phyloP scores from a whole-genome alignment of 2,329 filamentous ascomycete genomes.

The Clarireedia monteithiana region DNA sequence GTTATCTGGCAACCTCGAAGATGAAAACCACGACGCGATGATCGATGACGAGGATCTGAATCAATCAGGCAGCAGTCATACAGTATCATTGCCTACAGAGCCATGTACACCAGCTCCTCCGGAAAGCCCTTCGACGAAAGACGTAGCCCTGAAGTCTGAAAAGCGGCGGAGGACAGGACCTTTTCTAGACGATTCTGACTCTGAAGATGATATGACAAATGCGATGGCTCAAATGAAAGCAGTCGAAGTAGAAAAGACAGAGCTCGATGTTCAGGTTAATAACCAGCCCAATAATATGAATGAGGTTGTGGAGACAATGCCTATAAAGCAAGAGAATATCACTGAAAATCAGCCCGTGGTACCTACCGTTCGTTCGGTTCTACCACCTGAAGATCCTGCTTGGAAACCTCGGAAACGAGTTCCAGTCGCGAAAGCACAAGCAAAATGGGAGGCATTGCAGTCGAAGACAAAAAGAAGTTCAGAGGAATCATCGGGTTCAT shows the following conservation, averaged over 20 bases:
- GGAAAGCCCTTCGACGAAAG: not conserved
- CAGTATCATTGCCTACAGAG: not conserved
- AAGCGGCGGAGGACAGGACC: slow-evolving; percentile 40
- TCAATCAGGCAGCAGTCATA: not conserved
- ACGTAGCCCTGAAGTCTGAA: slow-evolving; percentile 8
- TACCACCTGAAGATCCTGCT: slow-evolving; percentile 5
- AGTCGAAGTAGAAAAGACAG: slow-evolving; percentile 14
- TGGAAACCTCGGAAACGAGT: slow-evolving; percentile 16
- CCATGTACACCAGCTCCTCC: not conserved
- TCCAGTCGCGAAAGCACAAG: slow-evolving; percentile 20
- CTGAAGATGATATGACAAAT: slow-evolving; percentile 34
- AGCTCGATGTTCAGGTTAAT: slow-evolving; percentile 11
- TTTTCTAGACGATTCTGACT: slow-evolving; percentile 65
- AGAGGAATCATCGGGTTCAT: not conserved
- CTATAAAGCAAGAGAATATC: slow-evolving; percentile 12
- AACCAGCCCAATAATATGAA: slow-evolving; percentile 13
- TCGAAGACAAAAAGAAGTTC: slow-evolving; percentile 11
- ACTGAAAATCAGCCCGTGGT: slow-evolving; percentile 15
- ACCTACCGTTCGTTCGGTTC: slow-evolving; percentile 9
- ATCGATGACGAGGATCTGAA: not conserved
- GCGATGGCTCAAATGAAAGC: slow-evolving; percentile 12
- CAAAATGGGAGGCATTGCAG: slow-evolving; percentile 26
- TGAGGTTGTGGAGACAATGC: slow-evolving; percentile 11
- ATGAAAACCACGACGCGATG: not conserved
- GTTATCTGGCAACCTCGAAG: slow-evolving; percentile 16